Evolutionary conservation across 1,284 basidiomycete species (phyloP), one percentile per base, ranked within the genome.

Genomic region (Moniliophthora roreri): DNA sequence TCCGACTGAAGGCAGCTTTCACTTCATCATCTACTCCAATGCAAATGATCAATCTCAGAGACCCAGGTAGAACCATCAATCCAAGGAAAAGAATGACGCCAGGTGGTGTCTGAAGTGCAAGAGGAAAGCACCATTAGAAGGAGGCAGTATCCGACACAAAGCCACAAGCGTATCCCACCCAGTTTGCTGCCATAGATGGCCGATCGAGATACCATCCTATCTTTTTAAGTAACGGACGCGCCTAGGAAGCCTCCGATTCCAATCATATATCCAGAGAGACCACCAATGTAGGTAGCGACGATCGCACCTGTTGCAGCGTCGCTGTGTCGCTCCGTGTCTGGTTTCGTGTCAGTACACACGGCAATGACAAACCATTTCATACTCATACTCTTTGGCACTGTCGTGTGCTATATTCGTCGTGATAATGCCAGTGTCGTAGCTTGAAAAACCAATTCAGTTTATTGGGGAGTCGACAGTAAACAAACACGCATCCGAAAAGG

Each of bases 341-440:
- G 7, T 6, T 11, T 6, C 28, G 7, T 11, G 28, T 32, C 26
- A 39, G 23, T 16, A 21, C 15, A 34, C 46, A 20, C 35, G 36
- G 7, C 6, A 6, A 18, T 18, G 24, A 2, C 46, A n/a, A 20
- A n/a, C 46, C 28, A 21, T 24, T 4, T 28, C 23, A n/a, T 21
- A 55, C 51, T 23, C 40, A 54, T 54, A 60, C 20, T 50, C 37
- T 44, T 61, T 59, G 51, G 59, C 57, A 38, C 58, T 59, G 10
- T 51, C 41, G 53, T 59, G 59, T 41, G 58, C 58, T 26, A 59
- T 58, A 53, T 54, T 56, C 2, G 58, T 58, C 5, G 59, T 61
- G 28, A 57, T 57, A 18, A 58, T 56, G 16, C 55, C 57, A 36
- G 57, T 58, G 48, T 60, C 59, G 37, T 55, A 44, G 46, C 9